Base-by-base conservation (phyloP, 2,329 filamentous ascomycete species). In the Calonectria hawksworthii region DNA sequence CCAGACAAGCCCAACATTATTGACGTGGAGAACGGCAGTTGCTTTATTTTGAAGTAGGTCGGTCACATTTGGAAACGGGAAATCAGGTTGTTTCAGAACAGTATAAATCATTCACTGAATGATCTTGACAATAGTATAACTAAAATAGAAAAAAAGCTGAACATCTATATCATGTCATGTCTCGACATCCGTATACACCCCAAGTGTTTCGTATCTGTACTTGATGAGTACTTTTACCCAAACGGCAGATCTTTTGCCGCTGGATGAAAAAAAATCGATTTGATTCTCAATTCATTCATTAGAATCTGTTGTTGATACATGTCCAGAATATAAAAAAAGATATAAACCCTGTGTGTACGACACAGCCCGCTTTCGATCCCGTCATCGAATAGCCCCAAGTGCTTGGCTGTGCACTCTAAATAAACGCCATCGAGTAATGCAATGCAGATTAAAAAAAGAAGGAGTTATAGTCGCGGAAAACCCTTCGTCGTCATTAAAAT, bases 11-110 rank as follows among this genome's bases (percentile, higher is more conserved):
- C 78, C 2, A 72, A 79, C 3, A 8, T 74, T 2, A 65, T 72
- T 9, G 65, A 68, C 23, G 64, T 80, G 9, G 52, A 74, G 4
- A 78, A 80, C 8, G 78, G 78, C 2, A 72, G 64, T 10, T 78
- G 72, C 1, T 64, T 74, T 34, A 51, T 80, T 11, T 59, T 80
- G 63, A 63, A 66, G 14, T 63, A 73, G 56, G n/a, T 32, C 61
- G 56, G n/a, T 32, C 61, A 65, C 2, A 52, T 74, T 4, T 65
- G 26, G 18, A 7, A 11, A 21, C 13, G n/a, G 21, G 36, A 16
- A 9, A 23, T 11, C 23, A 44, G 26, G 38, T 32, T 16, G 3
- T 54, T 54, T 54, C 14, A 32, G 30, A 28, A 54, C 44, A 47
- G 44, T 47, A 23, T 47, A 47, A 47, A 63, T 41, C 56, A 63